These are phyloP conservation scores for Paecilomyces variotii DNA, from an alignment of 2,329 filamentous ascomycete genomes.

Conservation along the genomic window DNA sequence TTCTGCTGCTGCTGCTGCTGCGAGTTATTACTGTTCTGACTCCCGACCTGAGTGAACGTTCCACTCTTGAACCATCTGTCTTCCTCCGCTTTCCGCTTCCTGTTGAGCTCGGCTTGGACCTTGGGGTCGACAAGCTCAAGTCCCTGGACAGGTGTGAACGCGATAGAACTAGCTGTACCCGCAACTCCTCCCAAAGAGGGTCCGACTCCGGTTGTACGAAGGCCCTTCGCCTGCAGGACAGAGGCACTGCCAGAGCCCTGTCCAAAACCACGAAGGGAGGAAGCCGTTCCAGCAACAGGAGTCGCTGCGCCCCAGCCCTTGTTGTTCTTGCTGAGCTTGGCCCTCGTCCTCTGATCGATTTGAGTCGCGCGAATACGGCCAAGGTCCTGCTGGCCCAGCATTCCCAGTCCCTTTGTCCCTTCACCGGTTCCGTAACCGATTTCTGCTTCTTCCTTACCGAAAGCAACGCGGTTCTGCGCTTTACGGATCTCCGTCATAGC, in stretches of 20 bases:
- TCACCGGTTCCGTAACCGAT: slow-evolving; percentile 84
- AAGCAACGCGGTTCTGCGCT: slow-evolving; percentile 91
- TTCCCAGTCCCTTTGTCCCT: slow-evolving; percentile 78
- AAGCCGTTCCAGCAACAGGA: slow-evolving; percentile 55
- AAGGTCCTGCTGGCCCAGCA: slow-evolving; percentile 84
- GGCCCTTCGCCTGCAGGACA: slow-evolving; percentile 68
- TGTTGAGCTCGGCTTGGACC: slow-evolving; percentile 73
- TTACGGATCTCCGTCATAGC: slow-evolving; percentile 96
- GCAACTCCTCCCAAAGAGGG: slow-evolving; percentile 54
- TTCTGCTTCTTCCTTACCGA: slow-evolving; percentile 91
- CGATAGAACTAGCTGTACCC: slow-evolving; percentile 77
- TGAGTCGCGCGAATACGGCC: slow-evolving; percentile 83
- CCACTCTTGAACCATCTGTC: slow-evolving; percentile 96
- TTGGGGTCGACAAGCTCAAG: slow-evolving; percentile 93
- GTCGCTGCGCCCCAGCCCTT: slow-evolving; percentile 80
- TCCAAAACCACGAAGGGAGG: slow-evolving; percentile 72
- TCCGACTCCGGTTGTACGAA: slow-evolving; percentile 76
- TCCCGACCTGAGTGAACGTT: slow-evolving; percentile 82
- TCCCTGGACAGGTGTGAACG: slow-evolving; percentile 91
- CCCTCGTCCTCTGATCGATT: slow-evolving; percentile 85
- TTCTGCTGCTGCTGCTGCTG: slow-evolving; percentile 36
- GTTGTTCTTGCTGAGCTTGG: slow-evolving; percentile 89
- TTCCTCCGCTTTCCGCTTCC: slow-evolving; percentile 89
- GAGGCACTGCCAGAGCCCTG: slow-evolving; percentile 54
- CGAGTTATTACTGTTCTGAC: slow-evolving; percentile 21